These are phyloP conservation scores for Naegleria fowleri DNA, from an alignment of 208 protist species.

Conservation along the genomic window DNA sequence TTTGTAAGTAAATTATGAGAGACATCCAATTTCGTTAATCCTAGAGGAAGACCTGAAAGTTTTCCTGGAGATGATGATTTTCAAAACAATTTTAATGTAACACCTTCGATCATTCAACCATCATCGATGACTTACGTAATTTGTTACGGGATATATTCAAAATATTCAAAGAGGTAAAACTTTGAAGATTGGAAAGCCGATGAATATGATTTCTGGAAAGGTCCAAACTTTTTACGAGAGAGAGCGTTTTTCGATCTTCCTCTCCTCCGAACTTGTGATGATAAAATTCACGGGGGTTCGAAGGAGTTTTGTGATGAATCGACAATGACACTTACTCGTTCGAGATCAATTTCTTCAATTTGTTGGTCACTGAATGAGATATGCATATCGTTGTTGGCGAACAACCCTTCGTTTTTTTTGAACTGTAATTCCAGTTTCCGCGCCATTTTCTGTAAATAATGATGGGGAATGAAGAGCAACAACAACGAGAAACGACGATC, in stretches of 20 bases:
- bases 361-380: background rate
- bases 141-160: conserved; percentile 6
- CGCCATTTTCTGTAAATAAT: no score
- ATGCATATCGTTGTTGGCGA: no score
- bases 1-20: conserved; percentile 13
- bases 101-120: no score
- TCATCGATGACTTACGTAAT: background rate
- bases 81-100: no score
- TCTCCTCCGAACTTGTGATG: conserved; percentile 10
- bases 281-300: no score
- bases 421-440: no score
- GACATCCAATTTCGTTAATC: background rate
- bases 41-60: background rate
- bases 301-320: no score
- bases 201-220: background rate
- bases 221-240: background rate
- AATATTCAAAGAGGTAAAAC: background rate
- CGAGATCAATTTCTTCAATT: conserved; percentile 7
- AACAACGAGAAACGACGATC: no score
- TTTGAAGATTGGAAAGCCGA: background rate
- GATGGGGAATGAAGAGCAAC: no score
- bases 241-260: background rate
- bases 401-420: no score
- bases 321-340: background rate
- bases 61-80: background rate